Evolutionary conservation across 768 basidiomycete genomes (phyloP).

Genomic region (Termitomyces sp.): DNA sequence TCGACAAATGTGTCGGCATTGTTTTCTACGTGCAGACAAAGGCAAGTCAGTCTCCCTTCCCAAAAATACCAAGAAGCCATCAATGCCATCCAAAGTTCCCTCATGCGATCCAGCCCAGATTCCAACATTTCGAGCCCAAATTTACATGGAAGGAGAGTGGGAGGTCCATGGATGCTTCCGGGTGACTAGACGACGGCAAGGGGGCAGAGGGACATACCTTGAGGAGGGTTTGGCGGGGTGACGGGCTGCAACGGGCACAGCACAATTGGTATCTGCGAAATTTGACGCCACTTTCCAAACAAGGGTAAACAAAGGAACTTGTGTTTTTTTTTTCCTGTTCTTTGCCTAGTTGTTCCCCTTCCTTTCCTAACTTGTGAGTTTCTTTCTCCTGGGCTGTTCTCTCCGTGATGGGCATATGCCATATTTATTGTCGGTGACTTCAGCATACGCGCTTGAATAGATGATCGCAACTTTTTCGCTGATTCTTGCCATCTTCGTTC

Average conservation of each 20-base stretch:
- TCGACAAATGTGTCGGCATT: constrained; percentile 95
- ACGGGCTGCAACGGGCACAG: constrained; percentile 23
- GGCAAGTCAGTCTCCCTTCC: constrained; percentile 15
- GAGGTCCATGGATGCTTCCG: not conserved
- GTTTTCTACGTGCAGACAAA: constrained; percentile 26
- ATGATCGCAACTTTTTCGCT: constrained; percentile 51
- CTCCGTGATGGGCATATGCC: constrained; percentile 45
- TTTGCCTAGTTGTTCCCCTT: constrained; percentile 8
- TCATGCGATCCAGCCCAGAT: constrained; percentile 34
- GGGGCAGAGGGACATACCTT: constrained; percentile 52
- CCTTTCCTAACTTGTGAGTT: constrained; percentile 19
- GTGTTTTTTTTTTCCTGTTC: constrained; percentile 6
- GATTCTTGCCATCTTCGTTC: constrained; percentile 20
- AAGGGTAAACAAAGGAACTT: constrained; percentile 20
- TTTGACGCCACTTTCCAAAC: constrained; percentile 24
- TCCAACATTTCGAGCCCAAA: constrained; percentile 19
- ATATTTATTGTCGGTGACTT: constrained; percentile 74
- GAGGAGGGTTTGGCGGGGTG: constrained; percentile 47
- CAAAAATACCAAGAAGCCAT: constrained; percentile 10
- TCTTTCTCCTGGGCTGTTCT: not conserved
- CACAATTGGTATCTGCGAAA: constrained; percentile 17
- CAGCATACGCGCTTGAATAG: constrained; percentile 15
- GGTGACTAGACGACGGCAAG: constrained; percentile 4
- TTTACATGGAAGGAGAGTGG: constrained; percentile 1
- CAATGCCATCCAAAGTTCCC: constrained; percentile 43